phyloP scores from a whole-genome alignment of 331 rosid genomes.

The Malus hybrid region DNA sequence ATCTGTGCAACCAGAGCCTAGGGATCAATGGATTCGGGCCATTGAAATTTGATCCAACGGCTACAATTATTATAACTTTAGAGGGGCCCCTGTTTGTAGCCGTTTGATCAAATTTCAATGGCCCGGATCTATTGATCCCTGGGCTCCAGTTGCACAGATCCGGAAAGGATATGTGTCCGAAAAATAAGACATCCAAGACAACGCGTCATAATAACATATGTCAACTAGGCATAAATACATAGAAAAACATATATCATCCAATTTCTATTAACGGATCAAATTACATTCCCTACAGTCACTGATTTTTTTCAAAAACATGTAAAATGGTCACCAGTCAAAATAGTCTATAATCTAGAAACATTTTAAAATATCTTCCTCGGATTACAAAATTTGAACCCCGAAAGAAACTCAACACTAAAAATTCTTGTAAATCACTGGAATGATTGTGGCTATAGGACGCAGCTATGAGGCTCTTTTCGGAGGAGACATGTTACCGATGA shows the following conservation, averaged over 20 bases:
- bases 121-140: too few species aligned
- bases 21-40: too few species aligned
- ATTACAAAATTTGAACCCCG: not conserved
- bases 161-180: too few species aligned
- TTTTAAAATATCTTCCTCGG: not conserved
- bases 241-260: not conserved
- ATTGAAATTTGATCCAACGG: too few species aligned
- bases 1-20: too few species aligned
- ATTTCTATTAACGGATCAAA: not conserved
- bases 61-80: too few species aligned
- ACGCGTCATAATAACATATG: too few species aligned
- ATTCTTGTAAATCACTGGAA: not conserved
- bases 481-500: conserved; percentile 70
- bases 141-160: too few species aligned
- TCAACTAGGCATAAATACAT: not conserved
- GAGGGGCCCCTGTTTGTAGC: too few species aligned
- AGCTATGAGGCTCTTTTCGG: conserved; percentile 60
- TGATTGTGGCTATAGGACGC: not conserved
- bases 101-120: too few species aligned
- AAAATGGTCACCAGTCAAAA: not conserved
- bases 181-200: too few species aligned
- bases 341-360: not conserved
- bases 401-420: not conserved
- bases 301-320: not conserved
- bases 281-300: not conserved